Evolutionary conservation across 2,329 filamentous ascomycete genomes (phyloP).

Genomic region (Aureobasidium melanogenum): DNA sequence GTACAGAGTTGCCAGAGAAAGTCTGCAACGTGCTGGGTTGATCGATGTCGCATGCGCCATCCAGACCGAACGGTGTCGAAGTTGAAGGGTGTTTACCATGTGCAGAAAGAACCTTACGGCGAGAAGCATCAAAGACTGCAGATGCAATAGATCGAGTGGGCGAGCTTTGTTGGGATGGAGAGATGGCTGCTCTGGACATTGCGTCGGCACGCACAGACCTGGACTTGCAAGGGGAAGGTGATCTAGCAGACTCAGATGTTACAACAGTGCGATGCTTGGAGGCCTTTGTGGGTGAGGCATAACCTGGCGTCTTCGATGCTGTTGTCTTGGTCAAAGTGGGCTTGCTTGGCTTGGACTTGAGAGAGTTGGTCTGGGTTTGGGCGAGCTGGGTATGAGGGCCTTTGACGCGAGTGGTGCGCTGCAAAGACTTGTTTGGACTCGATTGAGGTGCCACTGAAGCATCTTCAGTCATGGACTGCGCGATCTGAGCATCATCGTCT

Average conservation of each 20-base stretch:
- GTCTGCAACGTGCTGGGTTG: neutral
- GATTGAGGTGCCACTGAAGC: neutral
- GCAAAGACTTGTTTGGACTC: neutral
- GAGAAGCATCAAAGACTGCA: neutral
- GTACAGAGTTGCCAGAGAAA: neutral
- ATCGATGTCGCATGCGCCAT: neutral
- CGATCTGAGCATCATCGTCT: neutral
- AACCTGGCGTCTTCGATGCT: neutral
- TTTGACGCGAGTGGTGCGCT: neutral
- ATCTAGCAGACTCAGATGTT: neutral
- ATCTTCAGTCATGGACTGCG: neutral
- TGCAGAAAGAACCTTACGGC: neutral
- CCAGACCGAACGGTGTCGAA: neutral
- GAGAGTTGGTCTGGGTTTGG: neutral
- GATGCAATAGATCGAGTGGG: neutral
- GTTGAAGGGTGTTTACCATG: neutral
- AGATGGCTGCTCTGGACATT: neutral
- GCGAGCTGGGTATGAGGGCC: neutral
- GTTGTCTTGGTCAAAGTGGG: neutral
- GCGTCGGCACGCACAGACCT: neutral
- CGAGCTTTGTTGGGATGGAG: neutral
- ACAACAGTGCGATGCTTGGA: neutral
- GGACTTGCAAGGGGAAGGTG: neutral
- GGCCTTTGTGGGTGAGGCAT: constrained; percentile 10
- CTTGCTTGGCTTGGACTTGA: constrained; percentile 9